Evolutionary conservation across 2,329 filamentous ascomycete species (phyloP), one percentile per base, ranked within the genome.

Genomic region (Boeremia exigua): DNA sequence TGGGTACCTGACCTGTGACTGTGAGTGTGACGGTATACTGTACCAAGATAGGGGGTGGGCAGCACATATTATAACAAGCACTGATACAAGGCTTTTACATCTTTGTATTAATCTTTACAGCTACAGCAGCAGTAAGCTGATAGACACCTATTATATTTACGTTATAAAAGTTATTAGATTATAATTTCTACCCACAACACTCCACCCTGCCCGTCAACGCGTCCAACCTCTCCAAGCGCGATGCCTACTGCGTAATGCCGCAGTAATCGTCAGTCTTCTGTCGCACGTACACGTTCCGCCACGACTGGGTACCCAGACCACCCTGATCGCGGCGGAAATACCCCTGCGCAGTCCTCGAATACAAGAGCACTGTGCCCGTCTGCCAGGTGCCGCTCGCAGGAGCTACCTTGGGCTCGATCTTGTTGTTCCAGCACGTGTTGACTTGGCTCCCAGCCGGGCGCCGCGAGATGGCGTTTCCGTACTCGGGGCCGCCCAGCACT

Each of bases 111-210:
- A n/a, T n/a, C n/a, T n/a, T n/a, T n/a, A n/a, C n/a, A n/a, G n/a
- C n/a, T n/a, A n/a, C n/a, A n/a, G n/a, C n/a, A n/a, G n/a, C n/a
- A n/a, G n/a, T n/a, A n/a, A n/a, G n/a, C n/a, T n/a, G n/a, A n/a
- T n/a, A n/a, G n/a, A n/a, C n/a, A n/a, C n/a, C n/a, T n/a, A n/a
- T n/a, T n/a, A n/a, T n/a, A n/a, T n/a, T n/a, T n/a, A n/a, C n/a
- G n/a, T n/a, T n/a, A n/a, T n/a, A 68, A 23, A 23, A 23, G 19
- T 23, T 5, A 23, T 23, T 23, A 23, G n/a, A n/a, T n/a, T n/a
- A n/a, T n/a, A 3, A 23, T 23, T 23, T 23, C 19, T 23, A 23
- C 5, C 3, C 19, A 23, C 5, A 5, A 23, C 19, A 23, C 19
- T 23, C 19, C 5, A 23, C 19, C 19, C 19, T 5, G 19, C 19